These are phyloP conservation scores for Cinnamomum chago DNA, from an alignment of 164 flowering plant species.

Conservation along the genomic window DNA sequence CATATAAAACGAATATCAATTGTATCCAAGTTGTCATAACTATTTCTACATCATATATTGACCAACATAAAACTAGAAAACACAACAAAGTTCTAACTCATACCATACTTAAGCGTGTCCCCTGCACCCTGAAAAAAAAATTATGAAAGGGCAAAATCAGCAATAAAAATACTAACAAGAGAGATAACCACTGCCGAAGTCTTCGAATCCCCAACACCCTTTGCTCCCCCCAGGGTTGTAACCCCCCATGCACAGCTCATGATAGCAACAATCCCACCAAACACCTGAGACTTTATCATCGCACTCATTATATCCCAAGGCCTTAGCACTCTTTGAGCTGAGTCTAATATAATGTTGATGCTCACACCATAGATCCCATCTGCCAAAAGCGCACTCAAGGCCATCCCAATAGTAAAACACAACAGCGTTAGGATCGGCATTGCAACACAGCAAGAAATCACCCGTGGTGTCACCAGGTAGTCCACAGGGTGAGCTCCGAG, in stretches of 20 bases:
- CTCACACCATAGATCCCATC: constrained; percentile 79
- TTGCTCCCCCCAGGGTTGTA: constrained; percentile 88
- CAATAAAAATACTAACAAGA: constrained; percentile 83
- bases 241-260: constrained; percentile 96
- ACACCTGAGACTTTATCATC: constrained; percentile 83
- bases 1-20: no score
- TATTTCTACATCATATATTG: no score
- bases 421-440: constrained; percentile 72
- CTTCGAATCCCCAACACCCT: constrained; percentile 94
- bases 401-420: constrained; percentile 83
- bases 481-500: constrained; percentile 88
- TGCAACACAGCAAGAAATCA: constrained; percentile 74
- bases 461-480: constrained; percentile 82
- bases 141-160: constrained; percentile 81
- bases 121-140: constrained; percentile 90
- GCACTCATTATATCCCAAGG: constrained; percentile 92
- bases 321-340: constrained; percentile 70
- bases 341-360: constrained; percentile 79
- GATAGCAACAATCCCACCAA: constrained; percentile 73
- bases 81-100: no score
- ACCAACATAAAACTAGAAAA: no score
- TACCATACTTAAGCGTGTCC: constrained; percentile 64
- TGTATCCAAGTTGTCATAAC: no score
- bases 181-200: constrained; percentile 93
- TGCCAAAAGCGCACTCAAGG: constrained; percentile 78